Conservation (phyloP, 2,329 filamentous ascomycete species). For the Fusarium begoniae region DNA sequence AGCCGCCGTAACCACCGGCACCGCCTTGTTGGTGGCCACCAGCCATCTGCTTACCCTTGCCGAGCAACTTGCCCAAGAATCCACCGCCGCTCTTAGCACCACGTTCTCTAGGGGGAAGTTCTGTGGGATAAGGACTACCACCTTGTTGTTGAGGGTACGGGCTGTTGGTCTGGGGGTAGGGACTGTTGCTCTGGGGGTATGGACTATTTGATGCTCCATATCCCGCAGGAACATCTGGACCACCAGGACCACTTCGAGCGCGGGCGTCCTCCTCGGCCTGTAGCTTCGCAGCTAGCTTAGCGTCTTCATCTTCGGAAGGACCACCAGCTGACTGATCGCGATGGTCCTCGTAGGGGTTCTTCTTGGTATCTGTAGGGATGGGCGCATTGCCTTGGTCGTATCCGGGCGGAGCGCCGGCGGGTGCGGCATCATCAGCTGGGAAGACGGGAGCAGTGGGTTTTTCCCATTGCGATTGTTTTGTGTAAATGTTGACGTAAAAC, state of each 20-base stretch:
- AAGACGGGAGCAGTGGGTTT: constrained; percentile 76
- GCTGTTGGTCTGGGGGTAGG: constrained; percentile 41
- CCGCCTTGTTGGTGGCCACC: constrained; percentile 41
- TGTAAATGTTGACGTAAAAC: constrained; percentile 92
- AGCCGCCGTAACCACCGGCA: constrained; percentile 26
- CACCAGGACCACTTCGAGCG: constrained; percentile 48
- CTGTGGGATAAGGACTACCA: constrained; percentile 45
- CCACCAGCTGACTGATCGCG: constrained; percentile 46
- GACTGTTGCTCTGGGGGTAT: constrained; percentile 41
- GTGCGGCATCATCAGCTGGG: constrained; percentile 53
- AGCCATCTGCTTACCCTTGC: constrained; percentile 55
- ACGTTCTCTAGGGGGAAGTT: constrained; percentile 55
- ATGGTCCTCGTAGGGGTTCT: constrained; percentile 72
- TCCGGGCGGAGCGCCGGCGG: constrained; percentile 72
- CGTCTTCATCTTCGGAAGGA: constrained; percentile 68
- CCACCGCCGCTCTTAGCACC: constrained; percentile 56
- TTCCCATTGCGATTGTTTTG: constrained; percentile 92
- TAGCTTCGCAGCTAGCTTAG: constrained; percentile 76
- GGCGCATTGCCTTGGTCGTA: constrained; percentile 62
- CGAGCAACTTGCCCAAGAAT: constrained; percentile 62
- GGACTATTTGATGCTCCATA: constrained; percentile 44
- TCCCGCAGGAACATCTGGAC: constrained; percentile 47
- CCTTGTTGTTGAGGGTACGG: constrained; percentile 45
- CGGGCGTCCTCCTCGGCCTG: constrained; percentile 85
- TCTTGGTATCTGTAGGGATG: constrained; percentile 66